phyloP scores from a whole-genome alignment of 306 rosid genomes.

The Quercus parvula region DNA sequence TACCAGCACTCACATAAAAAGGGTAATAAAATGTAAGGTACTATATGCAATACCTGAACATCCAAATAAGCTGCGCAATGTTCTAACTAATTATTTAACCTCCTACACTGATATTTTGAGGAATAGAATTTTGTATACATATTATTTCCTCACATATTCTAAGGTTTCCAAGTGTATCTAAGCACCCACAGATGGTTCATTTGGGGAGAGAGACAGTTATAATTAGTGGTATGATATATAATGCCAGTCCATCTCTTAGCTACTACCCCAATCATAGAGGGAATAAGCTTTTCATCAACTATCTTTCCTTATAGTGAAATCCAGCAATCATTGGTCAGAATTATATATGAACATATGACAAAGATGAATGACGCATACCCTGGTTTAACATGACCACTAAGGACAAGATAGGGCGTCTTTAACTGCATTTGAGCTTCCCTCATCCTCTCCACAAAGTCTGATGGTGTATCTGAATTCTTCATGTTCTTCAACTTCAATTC shows the following conservation, averaged over 20 bases:
- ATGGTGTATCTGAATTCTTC: conserved; percentile 90
- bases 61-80: neutral
- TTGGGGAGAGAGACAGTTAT: neutral
- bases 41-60: neutral
- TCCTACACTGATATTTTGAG: neutral
- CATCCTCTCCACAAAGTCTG: conserved; percentile 87
- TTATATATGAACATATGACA: neutral
- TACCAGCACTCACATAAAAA: neutral
- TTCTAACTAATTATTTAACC: neutral
- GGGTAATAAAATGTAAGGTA: neutral
- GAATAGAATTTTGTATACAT: neutral
- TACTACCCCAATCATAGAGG: neutral
- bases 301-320: neutral
- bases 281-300: neutral
- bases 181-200: neutral
- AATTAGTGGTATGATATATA: neutral
- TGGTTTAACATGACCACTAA: conserved; percentile 85
- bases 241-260: conserved; percentile 6
- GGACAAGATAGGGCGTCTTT: conserved; percentile 87
- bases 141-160: neutral
- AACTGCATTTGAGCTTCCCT: conserved; percentile 82
- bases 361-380: conserved; percentile 47
- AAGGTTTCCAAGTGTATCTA: too few relatives aligned
- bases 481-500: conserved; percentile 86
- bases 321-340: neutral